Evolutionary conservation across 305 asterid species (phyloP).

Genomic region (Caryopteris hybrid): DNA sequence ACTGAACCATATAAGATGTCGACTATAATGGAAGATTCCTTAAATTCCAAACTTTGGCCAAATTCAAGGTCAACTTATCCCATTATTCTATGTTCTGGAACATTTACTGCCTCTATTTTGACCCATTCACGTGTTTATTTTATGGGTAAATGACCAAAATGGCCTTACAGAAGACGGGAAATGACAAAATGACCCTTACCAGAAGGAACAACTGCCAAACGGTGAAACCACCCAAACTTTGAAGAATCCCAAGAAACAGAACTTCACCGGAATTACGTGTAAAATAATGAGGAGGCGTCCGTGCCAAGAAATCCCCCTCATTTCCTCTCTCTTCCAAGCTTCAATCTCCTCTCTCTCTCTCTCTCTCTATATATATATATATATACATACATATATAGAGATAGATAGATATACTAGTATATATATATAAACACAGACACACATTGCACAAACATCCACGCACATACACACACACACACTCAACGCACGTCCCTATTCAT

Average conservation of each 20-base stretch:
- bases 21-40: no score
- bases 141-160: neutral
- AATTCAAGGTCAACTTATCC: neutral
- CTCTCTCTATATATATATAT: neutral
- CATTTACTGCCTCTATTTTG: neutral
- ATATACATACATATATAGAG: neutral
- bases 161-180: no score
- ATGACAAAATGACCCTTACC: constrained; percentile 22
- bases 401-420: neutral
- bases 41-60: neutral
- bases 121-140: constrained; percentile 5
- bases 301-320: constrained; percentile 35
- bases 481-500: constrained; percentile 16
- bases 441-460: neutral
- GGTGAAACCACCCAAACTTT: neutral
- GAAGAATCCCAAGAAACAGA: constrained; percentile 6
- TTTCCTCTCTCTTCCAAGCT: constrained; percentile 34
- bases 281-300: constrained; percentile 41
- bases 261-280: constrained; percentile 16
- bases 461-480: neutral
- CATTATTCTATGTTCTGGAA: neutral
- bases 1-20: no score
- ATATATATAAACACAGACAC: neutral
- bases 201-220: constrained; percentile 8
- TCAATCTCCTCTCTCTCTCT: constrained; percentile 2